A percentile compares a stretch with the other conserved stretches of the same genome.
These are phyloP conservation scores for Xylaria telfairii DNA, from an alignment of 495 filamentous ascomycete species.

Conservation along the genomic window DNA sequence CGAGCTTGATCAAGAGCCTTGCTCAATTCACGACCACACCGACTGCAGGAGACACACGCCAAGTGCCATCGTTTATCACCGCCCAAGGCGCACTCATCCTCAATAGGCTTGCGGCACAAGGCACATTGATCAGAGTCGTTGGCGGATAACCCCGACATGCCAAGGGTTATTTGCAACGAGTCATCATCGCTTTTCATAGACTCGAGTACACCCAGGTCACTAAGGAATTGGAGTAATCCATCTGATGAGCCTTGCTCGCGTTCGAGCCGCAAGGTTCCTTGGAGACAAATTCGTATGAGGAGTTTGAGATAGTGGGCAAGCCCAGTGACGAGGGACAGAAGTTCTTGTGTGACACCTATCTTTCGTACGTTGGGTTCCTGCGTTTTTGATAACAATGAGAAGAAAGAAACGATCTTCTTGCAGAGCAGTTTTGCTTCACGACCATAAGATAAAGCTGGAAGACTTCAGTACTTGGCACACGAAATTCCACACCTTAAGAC, in stretches of 20 bases:
- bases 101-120: constrained; percentile 82
- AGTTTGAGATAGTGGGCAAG: constrained; percentile 98
- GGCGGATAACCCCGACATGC: constrained; percentile 75
- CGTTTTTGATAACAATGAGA: constrained; percentile 88
- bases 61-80: constrained; percentile 83
- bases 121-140: constrained; percentile 82
- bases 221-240: constrained; percentile 80
- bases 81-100: constrained; percentile 83
- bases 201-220: constrained; percentile 78
- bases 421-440: constrained; percentile 96
- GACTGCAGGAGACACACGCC: constrained; percentile 75
- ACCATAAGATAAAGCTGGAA: constrained; percentile 81
- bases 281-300: constrained; percentile 93
- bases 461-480: constrained; percentile 28
- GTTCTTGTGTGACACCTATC: constrained; percentile 94
- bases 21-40: constrained; percentile 76
- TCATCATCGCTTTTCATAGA: constrained; percentile 71
- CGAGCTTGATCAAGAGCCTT: constrained; percentile 66
- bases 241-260: constrained; percentile 75
- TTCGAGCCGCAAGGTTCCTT: constrained; percentile 90
- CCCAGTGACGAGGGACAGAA: constrained; percentile 92
- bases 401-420: constrained; percentile 99
- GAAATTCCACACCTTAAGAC: not conserved
- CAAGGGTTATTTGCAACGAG: constrained; percentile 74
- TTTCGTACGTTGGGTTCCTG: constrained; percentile 87